These are phyloP conservation scores for Acer negundo DNA, from an alignment of 345 rosid genomes.

Conservation along the genomic window DNA sequence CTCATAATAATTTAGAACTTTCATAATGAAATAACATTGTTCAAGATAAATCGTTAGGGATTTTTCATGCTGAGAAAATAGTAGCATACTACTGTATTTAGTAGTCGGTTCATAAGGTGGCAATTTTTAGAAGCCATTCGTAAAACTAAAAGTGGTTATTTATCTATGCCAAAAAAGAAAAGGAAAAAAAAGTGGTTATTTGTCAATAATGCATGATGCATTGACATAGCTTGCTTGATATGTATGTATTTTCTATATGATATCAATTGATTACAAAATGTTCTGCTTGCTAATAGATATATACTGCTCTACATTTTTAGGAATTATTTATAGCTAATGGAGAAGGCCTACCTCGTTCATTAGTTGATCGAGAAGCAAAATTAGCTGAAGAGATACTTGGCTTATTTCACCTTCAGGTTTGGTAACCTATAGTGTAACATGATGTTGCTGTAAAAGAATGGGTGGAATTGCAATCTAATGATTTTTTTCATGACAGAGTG, in stretches of 20 bases:
- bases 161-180: neutral
- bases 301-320: conserved; percentile 38
- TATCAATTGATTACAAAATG: neutral
- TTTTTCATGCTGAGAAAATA: neutral
- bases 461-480: conserved; percentile 15
- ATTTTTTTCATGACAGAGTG: conserved; percentile 55
- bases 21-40: neutral
- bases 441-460: neutral
- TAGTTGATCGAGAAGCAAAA: conserved; percentile 86
- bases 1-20: neutral
- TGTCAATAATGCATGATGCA: neutral
- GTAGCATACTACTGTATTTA: neutral
- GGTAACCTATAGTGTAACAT: conserved; percentile 2
- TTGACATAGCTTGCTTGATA: conserved; percentile 9
- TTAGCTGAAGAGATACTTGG: conserved; percentile 66
- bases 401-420: conserved; percentile 78
- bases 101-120: conserved; percentile 14
- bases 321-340: conserved; percentile 95
- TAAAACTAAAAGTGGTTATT: neutral
- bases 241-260: neutral
- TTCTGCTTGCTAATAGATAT: conserved; percentile 10
- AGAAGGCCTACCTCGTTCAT: conserved; percentile 89
- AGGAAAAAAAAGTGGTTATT: neutral
- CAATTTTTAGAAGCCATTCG: conserved; percentile 2
- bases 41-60: neutral